A percentile compares a stretch with the other conserved stretches of the same genome.
These are phyloP conservation scores for Trichothecium sympodiale DNA, from an alignment of 2,329 filamentous ascomycete genomes.

Conservation along the genomic window DNA sequence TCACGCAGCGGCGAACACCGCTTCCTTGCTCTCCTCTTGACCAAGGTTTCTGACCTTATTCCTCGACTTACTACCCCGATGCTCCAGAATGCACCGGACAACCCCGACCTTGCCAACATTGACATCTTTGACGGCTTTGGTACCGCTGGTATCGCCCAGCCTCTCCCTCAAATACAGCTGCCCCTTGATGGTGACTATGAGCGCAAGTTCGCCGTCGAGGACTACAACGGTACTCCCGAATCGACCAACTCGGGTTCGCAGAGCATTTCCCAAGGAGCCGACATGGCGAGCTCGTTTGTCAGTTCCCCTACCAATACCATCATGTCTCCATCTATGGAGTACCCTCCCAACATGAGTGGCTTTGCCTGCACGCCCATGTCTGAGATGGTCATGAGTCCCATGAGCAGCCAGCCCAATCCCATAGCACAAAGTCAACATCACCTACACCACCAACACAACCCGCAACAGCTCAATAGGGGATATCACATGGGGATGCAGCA, in stretches of 20 bases:
- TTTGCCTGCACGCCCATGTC: conserved; percentile 34
- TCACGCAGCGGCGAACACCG: conserved; percentile 67
- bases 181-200: conserved; percentile 37
- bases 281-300: conserved; percentile 38
- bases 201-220: conserved; percentile 31
- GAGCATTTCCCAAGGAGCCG: conserved; percentile 15
- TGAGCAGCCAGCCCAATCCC: conserved; percentile 20
- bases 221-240: conserved; percentile 23
- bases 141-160: conserved; percentile 48
- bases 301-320: conserved; percentile 34
- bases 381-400: conserved; percentile 42
- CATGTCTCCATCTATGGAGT: conserved; percentile 42
- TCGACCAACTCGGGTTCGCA: conserved; percentile 11
- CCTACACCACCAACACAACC: conserved; percentile 10
- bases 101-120: conserved; percentile 36
- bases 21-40: conserved; percentile 65
- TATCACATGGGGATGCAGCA: conserved; percentile 9
- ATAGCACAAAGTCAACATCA: conserved; percentile 12
- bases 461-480: conserved; percentile 6
- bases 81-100: conserved; percentile 48
- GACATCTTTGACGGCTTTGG: conserved; percentile 59
- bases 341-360: conserved; percentile 30
- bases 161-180: conserved; percentile 28
- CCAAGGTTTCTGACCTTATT: conserved; percentile 63
- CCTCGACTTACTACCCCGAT: conserved; percentile 50